Conservation (phyloP, 2,329 filamentous ascomycete genomes). For the Paracorniculantispora psalliotae region DNA sequence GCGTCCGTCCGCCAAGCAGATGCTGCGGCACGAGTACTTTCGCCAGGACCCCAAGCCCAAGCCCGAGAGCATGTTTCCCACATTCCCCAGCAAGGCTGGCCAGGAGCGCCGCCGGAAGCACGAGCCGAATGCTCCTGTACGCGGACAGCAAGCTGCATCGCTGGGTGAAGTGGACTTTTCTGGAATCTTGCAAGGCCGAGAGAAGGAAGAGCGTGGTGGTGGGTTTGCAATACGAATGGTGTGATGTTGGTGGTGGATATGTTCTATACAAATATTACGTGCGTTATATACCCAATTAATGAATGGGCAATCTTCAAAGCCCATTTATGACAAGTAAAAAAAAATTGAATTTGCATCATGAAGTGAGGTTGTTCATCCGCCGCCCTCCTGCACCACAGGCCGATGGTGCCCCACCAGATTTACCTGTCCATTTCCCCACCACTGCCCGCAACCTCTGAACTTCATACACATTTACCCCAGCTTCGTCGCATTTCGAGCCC, state of each 20-base stretch:
- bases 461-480: conserved; percentile 2
- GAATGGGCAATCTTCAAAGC: neutral
- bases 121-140: conserved; percentile 74
- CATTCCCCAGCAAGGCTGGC: conserved; percentile 91
- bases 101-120: conserved; percentile 73
- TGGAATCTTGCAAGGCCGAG: conserved; percentile 63
- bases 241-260: conserved; percentile 19
- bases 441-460: neutral
- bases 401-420: conserved; percentile 8
- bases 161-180: conserved; percentile 59
- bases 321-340: too few relatives aligned
- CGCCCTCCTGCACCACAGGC: too few relatives aligned
- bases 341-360: too few relatives aligned
- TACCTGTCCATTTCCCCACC: conserved; percentile 2
- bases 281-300: conserved; percentile 5
- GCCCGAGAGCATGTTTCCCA: conserved; percentile 87
- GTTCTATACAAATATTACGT: too few relatives aligned
- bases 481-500: neutral
- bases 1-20: conserved; percentile 66
- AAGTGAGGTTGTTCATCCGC: neutral
- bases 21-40: conserved; percentile 81
- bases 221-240: conserved; percentile 62
- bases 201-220: conserved; percentile 60
- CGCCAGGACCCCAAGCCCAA: conserved; percentile 85
- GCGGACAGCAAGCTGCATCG: conserved; percentile 62